Evolutionary conservation across 768 basidiomycete species (phyloP).

Genomic region (Collybia nuda): DNA sequence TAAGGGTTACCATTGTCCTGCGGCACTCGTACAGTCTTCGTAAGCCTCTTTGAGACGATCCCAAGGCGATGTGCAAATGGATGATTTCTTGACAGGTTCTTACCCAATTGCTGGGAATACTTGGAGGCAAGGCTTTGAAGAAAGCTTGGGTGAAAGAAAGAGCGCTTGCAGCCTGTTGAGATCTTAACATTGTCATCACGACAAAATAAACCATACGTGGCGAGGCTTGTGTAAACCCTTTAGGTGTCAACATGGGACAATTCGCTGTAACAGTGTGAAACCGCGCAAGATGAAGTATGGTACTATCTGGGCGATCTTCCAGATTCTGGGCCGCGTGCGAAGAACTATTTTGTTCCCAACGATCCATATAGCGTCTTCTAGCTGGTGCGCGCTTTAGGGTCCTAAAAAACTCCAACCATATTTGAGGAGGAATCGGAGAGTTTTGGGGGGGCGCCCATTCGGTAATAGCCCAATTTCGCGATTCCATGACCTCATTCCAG

Average conservation of each 20-base stretch:
- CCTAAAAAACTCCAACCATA: conserved; percentile 46
- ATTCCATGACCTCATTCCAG: conserved; percentile 40
- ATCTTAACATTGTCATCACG: conserved; percentile 45
- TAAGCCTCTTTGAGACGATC: conserved; percentile 33
- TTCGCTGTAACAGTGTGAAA: conserved; percentile 41
- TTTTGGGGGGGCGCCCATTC: conserved; percentile 3
- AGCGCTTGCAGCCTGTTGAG: conserved; percentile 38
- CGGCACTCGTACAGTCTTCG: conserved; percentile 43
- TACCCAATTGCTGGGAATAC: conserved; percentile 32
- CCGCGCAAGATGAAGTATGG: conserved; percentile 18
- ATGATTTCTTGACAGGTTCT: conserved; percentile 50
- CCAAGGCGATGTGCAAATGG: conserved; percentile 45
- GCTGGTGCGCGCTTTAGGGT: conserved; percentile 35
- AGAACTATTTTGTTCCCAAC: background rate
- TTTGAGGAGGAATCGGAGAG: conserved; percentile 16
- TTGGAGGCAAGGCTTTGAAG: conserved; percentile 45
- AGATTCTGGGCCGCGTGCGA: background rate
- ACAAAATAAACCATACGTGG: conserved; percentile 45
- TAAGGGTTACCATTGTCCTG: conserved; percentile 41
- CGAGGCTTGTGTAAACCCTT: conserved; percentile 31
- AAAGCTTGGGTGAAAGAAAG: conserved; percentile 46
- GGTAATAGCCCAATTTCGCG: too few relatives aligned
- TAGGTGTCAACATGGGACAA: conserved; percentile 33
- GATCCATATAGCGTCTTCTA: conserved; percentile 17
- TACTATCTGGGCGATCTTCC: background rate